Evolutionary conservation across 768 basidiomycete genomes (phyloP), one percentile per base, ranked within the genome.

Genomic region (Lactifluus echinatus): DNA sequence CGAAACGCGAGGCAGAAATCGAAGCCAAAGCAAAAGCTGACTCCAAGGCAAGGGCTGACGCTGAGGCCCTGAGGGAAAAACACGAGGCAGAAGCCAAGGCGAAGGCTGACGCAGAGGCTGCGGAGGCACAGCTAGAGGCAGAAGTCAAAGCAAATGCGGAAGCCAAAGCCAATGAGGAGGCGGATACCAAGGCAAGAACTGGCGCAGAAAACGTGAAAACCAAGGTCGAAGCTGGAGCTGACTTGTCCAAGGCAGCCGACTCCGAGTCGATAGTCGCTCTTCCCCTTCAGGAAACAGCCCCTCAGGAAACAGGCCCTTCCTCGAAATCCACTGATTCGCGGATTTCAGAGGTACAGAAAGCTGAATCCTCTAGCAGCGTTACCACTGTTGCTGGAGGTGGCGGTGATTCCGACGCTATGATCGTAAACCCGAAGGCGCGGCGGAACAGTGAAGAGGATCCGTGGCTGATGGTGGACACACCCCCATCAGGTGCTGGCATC

Each of bases 401-500:
- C 29, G 55, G 31, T 23, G 40, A 23, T 12, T 23, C 40, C 1
- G 50, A 52, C 2, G 50, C 24, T 44, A 50, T 49, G 34, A 28
- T 50, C 19, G 55, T 49, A 29, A 46, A 58, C 29, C 11, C 4
- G 44, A 59, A 59, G 39, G 31, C 11, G 37, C 42, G 19, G 37
- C 42, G 19, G 34, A 59, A 39, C 34, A 15, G 52, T 8, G 52
- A 12, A 15, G 60, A 59, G 8, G 57, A 53, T 14, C 10, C 46
- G 14, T 26, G 40, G 17, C 50, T 53, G 39, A 43, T 53, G 14
- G 56, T 57, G 37, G 50, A 49, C 19, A 39, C 8, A 21, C 43
- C 26, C 24, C 34, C 33, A 37, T 15, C 8, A 11, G 17, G 15
- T 23, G 15, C 40, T 24, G 23, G 11, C 31, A 10, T 10, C 31